Evolutionary conservation across 2,329 filamentous ascomycete genomes (phyloP).

Genomic region (Penicillium palitans): DNA sequence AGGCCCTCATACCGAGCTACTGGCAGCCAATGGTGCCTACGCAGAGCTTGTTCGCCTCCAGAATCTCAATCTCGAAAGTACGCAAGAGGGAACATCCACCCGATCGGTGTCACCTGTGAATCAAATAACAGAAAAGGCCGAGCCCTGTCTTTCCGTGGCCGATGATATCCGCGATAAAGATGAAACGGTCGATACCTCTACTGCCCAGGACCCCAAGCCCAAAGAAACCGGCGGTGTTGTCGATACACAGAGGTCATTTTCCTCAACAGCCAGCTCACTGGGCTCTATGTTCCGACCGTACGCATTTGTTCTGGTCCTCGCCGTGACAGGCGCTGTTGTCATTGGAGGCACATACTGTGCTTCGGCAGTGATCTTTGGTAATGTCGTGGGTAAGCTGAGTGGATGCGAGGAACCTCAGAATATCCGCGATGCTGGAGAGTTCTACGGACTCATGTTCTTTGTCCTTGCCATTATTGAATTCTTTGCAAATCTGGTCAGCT

Average conservation of each 20-base stretch:
- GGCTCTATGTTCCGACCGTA: slow-evolving; percentile 16
- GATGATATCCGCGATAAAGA: background rate
- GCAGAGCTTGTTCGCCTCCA: slow-evolving; percentile 9
- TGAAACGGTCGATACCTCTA: background rate
- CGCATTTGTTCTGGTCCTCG: background rate
- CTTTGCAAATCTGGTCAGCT: slow-evolving; percentile 61
- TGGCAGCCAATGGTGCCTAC: slow-evolving; percentile 11
- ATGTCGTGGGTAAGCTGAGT: slow-evolving; percentile 57
- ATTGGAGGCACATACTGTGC: slow-evolving; percentile 60
- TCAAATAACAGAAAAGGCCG: slow-evolving; percentile 4
- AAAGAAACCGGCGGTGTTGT: background rate
- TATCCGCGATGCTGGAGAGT: slow-evolving; percentile 52
- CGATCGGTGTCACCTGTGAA: slow-evolving; percentile 6
- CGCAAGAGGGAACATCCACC: background rate
- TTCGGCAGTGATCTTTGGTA: slow-evolving; percentile 61
- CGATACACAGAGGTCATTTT: background rate
- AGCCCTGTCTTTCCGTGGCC: background rate
- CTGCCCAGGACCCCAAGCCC: background rate
- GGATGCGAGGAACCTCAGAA: slow-evolving; percentile 52
- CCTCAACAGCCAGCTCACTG: slow-evolving; percentile 46
- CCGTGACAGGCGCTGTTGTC: slow-evolving; percentile 53
- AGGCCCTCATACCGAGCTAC: slow-evolving; percentile 44
- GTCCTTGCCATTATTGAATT: slow-evolving; percentile 61
- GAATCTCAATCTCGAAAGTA: slow-evolving; percentile 2
- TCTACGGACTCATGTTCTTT: slow-evolving; percentile 62